Percentiles rank a stretch among this genome's conserved stretches.
phyloP scores from a whole-genome alignment of 148 eudicot species.

The Mesembryanthemum crystallinum region DNA sequence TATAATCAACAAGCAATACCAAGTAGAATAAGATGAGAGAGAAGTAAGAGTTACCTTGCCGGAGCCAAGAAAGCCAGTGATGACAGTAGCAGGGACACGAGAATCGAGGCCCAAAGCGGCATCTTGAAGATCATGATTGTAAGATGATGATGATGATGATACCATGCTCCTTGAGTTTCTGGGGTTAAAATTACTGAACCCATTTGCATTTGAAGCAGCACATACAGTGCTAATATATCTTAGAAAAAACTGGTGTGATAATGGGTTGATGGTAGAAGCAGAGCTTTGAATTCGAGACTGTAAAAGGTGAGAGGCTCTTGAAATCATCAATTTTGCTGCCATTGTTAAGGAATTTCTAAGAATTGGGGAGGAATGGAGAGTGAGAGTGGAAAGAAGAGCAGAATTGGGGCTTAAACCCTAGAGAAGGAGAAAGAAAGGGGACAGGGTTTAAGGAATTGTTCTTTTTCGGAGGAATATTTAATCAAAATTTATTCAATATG shows the following conservation, averaged over 20 bases:
- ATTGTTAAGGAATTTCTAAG: background rate
- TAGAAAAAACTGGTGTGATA: constrained; percentile 10
- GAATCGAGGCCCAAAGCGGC: constrained; percentile 46
- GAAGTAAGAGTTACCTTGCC: constrained; percentile 56
- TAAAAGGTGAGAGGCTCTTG: constrained; percentile 12
- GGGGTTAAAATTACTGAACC: background rate
- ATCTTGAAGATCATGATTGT: constrained; percentile 34
- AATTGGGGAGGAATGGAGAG: background rate
- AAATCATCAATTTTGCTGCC: constrained; percentile 30
- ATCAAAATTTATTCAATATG: no score
- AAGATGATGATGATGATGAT: constrained; percentile 24
- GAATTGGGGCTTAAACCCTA: constrained; percentile 30
- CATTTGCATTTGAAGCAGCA: background rate
- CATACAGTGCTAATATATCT: constrained; percentile 26
- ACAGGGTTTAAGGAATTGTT: constrained; percentile 19
- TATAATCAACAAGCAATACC: background rate
- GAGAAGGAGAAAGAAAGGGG: background rate
- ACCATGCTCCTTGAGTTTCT: constrained; percentile 32
- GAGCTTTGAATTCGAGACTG: constrained; percentile 6
- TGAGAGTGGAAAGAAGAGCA: background rate
- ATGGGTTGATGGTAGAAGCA: constrained; percentile 2
- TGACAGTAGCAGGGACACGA: constrained; percentile 84
- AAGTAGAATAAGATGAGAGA: background rate
- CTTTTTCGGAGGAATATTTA: background rate
- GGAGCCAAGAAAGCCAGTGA: constrained; percentile 96